Percentiles rank a stretch among this genome's conserved stretches.
These are phyloP conservation scores for Candida rishiriensis DNA, from an alignment of 805 yeast species.

Conservation along the genomic window DNA sequence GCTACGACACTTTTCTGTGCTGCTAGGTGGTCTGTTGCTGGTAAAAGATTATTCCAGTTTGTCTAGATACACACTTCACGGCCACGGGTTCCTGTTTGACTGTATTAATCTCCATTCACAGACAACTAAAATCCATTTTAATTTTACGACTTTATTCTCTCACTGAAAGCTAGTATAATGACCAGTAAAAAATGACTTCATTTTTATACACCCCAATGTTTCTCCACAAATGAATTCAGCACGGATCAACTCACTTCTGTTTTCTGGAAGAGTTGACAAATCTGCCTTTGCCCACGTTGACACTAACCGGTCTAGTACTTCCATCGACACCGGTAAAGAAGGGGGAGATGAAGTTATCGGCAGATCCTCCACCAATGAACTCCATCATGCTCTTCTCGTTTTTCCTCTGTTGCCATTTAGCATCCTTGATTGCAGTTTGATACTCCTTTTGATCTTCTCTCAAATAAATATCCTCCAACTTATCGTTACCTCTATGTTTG, in stretches of 20 bases:
- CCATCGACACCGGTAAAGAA: slow-evolving; percentile 64
- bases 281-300: slow-evolving; percentile 82
- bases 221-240: no score
- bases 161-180: no score
- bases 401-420: slow-evolving; percentile 79
- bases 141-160: no score
- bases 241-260: slow-evolving; percentile 8
- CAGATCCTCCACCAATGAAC: slow-evolving; percentile 94
- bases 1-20: slow-evolving; percentile 13
- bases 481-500: slow-evolving; percentile 61
- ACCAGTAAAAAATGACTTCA: no score
- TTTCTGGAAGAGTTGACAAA: slow-evolving; percentile 63
- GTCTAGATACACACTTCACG: slow-evolving; percentile 6
- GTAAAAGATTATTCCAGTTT: slow-evolving; percentile 26
- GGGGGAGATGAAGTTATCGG: slow-evolving; percentile 86
- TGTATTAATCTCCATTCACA: no score
- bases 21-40: slow-evolving; percentile 15
- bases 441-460: slow-evolving; percentile 96
- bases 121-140: no score
- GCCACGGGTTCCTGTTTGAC: no score
- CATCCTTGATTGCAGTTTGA: slow-evolving; percentile 78
- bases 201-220: no score
- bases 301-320: slow-evolving; percentile 49
- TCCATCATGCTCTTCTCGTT: slow-evolving; percentile 81
- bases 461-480: slow-evolving; percentile 51